A percentile compares a stretch with the other conserved stretches of the same genome.
Conservation (phyloP, 352 stramenopile genomes). For the Phytopythium cucurbitacearum region DNA sequence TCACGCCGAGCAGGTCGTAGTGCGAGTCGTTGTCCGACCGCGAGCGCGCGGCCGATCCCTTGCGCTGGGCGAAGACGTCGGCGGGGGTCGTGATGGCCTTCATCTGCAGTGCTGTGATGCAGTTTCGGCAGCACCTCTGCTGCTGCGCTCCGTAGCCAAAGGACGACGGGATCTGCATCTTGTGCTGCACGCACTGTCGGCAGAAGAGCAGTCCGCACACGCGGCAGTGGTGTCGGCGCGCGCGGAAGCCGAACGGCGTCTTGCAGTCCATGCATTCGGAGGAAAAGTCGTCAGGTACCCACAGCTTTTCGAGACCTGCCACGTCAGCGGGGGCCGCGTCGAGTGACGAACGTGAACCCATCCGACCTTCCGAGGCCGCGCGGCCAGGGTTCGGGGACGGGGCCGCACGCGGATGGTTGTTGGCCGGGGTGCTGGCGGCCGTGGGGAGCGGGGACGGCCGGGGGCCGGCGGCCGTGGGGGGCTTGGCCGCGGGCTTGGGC, state of each 20-base stretch:
- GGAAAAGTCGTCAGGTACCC: slow-evolving; percentile 86
- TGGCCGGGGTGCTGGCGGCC: slow-evolving; percentile 20
- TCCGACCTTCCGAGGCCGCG: slow-evolving; percentile 22
- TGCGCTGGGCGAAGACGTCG: slow-evolving; percentile 82
- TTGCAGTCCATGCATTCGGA: slow-evolving; percentile 87
- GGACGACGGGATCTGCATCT: slow-evolving; percentile 72
- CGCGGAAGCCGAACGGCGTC: slow-evolving; percentile 77
- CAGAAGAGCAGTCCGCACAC: slow-evolving; percentile 84
- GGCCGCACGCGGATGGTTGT: slow-evolving; percentile 5
- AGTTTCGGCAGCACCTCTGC: slow-evolving; percentile 80
- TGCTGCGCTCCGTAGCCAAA: slow-evolving; percentile 76
- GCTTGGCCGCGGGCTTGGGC: slow-evolving; percentile 10
- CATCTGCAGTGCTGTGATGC: slow-evolving; percentile 78
- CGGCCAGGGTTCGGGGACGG: slow-evolving; percentile 11
- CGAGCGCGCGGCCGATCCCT: slow-evolving; percentile 45
- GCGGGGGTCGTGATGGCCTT: slow-evolving; percentile 84
- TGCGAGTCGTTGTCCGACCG: slow-evolving; percentile 35
- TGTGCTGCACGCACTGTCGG: slow-evolving; percentile 77
- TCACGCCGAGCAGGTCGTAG: slow-evolving; percentile 73
- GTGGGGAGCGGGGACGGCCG: slow-evolving; percentile 27
- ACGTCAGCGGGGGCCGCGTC: slow-evolving; percentile 52
- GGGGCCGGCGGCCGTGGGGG: slow-evolving; percentile 7
- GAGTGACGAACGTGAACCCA: slow-evolving; percentile 39
- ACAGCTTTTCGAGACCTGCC: slow-evolving; percentile 77
- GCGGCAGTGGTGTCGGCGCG: slow-evolving; percentile 79